Evolutionary conservation across 495 filamentous ascomycete species (phyloP), one percentile per base, ranked within the genome.

Genomic region (Chaetomium cochliodes): DNA sequence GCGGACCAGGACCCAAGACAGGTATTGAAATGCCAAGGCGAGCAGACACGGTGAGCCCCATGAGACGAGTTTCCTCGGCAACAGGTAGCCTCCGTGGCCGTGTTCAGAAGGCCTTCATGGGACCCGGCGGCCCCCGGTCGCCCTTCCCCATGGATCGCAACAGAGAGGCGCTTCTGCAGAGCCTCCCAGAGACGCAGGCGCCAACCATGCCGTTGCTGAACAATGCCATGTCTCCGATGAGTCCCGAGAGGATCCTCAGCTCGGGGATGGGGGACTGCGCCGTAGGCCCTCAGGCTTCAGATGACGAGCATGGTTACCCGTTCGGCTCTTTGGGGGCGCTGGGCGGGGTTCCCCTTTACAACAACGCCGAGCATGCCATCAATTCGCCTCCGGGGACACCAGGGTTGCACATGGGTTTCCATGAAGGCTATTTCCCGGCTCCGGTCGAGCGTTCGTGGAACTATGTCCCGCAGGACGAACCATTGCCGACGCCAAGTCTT

Each of bases 351-450:
- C 58, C 67, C 2, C 56, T 70, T 57, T 69, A 73, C 23, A 52
- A 52, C 49, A 52, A 52, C 59, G 60, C 64, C 18, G 78, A 80
- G 23, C 42, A 70, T 18, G 73, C 70, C 51, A 66, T 79, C 50
- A 81, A 79, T 64, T 79, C 80, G n/a, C 80, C 80, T 3, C 80
- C 79, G 3, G 74, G 70, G 33, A 82, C 80, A n/a, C 80, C 80
- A 0, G 77, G 77, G 25, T 63, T 81, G 22, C 66, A 71, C 28
- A 55, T 67, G 26, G 67, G 72, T 49, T 77, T 76, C 55, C 72
- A 64, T 23, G 75, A 76, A 23, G 62, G 71, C 20, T 74, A 74
- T 46, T 78, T 71, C 44, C 22, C 71, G 18, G 72, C 55, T 39
- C 49, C 72, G 30, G 69, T 71, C 50, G 67, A 70, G 11, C 65